Conservation (phyloP, 148 eudicot genomes). For the Cornus florida region DNA sequence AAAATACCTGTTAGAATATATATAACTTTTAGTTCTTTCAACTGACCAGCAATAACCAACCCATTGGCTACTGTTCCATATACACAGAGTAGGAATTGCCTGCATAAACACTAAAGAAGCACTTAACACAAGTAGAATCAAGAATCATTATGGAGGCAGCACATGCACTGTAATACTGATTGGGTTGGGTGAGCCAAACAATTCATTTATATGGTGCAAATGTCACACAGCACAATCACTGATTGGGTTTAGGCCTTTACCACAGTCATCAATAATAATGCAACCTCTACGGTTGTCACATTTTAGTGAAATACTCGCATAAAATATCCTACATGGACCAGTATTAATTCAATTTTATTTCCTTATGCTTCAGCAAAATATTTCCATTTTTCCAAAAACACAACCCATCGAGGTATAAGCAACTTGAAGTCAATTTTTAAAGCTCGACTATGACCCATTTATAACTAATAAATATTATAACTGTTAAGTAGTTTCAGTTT, state of each 20-base stretch:
- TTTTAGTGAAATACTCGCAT: too few species aligned
- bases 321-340: too few species aligned
- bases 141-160: not conserved
- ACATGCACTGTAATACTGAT: not conserved
- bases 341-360: too few species aligned
- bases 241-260: too few species aligned
- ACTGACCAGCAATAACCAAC: conserved; percentile 81
- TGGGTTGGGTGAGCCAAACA: not conserved
- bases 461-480: too few species aligned
- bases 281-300: too few species aligned
- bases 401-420: too few species aligned
- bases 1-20: conserved; percentile 67
- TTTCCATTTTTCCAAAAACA: too few species aligned
- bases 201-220: not conserved
- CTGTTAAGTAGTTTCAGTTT: too few species aligned
- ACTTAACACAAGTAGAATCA: conserved; percentile 1
- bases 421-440: too few species aligned
- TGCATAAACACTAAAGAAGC: conserved; percentile 40
- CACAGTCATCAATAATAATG: too few species aligned
- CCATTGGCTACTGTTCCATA: conserved; percentile 79
- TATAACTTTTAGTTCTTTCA: conserved; percentile 73
- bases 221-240: not conserved
- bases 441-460: too few species aligned
- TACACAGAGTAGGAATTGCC: conserved; percentile 91
- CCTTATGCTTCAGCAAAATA: not conserved